These are phyloP conservation scores for Cladosporium sp. DNA, from an alignment of 2,329 filamentous ascomycete species.

Conservation along the genomic window DNA sequence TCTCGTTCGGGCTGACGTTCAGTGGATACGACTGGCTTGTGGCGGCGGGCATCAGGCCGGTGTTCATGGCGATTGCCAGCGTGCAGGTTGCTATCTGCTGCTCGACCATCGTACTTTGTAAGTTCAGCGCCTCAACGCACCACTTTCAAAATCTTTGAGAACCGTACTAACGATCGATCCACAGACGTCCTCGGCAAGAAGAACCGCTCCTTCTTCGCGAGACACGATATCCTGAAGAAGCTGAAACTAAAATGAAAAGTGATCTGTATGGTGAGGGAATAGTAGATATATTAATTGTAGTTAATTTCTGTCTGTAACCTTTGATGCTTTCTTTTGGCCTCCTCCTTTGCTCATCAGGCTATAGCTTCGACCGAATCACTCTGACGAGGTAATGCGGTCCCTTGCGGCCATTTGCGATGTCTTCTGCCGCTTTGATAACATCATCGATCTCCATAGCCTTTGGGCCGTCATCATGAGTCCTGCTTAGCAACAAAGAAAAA, in stretches of 20 bases:
- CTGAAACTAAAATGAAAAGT: conserved; percentile 14
- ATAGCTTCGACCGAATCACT: conserved; percentile 14
- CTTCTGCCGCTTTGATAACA: conserved; percentile 13
- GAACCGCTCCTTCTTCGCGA: conserved; percentile 72
- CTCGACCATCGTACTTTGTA: conserved; percentile 76
- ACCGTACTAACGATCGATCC: neutral
- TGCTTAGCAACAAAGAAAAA: conserved; percentile 17
- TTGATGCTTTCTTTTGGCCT: no score
- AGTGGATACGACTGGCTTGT: conserved; percentile 83
- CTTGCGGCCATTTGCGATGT: neutral
- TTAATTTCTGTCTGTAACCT: neutral
- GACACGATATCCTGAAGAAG: conserved; percentile 68
- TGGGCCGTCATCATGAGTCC: conserved; percentile 2
- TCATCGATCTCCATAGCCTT: conserved; percentile 13
- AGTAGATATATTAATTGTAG: conserved; percentile 4
- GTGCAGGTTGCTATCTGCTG: conserved; percentile 78
- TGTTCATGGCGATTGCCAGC: conserved; percentile 71
- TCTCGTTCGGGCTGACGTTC: conserved; percentile 83
- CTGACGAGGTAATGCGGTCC: conserved; percentile 17
- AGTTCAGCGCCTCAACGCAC: conserved; percentile 43
- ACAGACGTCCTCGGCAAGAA: conserved; percentile 77
- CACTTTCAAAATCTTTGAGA: neutral
- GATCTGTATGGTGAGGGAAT: no score
- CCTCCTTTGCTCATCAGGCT: neutral
- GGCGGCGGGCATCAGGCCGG: conserved; percentile 58